These are phyloP conservation scores for Septoria linicola DNA, from an alignment of 2,329 filamentous ascomycete species.

Conservation along the genomic window DNA sequence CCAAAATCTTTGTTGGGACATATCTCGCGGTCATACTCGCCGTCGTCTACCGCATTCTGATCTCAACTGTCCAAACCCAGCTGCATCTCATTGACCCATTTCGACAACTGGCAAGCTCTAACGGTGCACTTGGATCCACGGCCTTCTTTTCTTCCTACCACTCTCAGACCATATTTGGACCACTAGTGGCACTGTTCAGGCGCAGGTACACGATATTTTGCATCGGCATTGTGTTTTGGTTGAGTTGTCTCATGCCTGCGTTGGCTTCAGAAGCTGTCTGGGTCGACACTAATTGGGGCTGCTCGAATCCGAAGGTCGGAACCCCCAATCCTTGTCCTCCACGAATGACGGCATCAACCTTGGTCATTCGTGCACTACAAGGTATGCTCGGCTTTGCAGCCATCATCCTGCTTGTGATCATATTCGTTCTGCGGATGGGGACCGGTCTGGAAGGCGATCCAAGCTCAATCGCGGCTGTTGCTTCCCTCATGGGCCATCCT, in stretches of 20 bases:
- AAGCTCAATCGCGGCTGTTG: constrained; percentile 23
- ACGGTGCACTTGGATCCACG: constrained; percentile 18
- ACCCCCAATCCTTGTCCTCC: constrained; percentile 11
- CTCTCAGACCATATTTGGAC: not conserved
- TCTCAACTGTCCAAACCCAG: constrained; percentile 21
- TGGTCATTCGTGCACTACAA: constrained; percentile 22
- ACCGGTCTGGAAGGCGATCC: constrained; percentile 22
- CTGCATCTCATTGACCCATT: constrained; percentile 24
- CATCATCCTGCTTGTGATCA: constrained; percentile 12
- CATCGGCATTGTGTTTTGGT: constrained; percentile 1
- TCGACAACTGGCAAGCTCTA: constrained; percentile 17
- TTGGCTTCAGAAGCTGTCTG: constrained; percentile 17
- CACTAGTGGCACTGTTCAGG: not conserved
- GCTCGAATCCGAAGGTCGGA: not conserved
- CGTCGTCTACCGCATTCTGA: constrained; percentile 24
- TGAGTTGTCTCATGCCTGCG: constrained; percentile 11
- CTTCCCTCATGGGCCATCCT: constrained; percentile 21
- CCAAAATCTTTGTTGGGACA: constrained; percentile 21
- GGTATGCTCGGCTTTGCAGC: constrained; percentile 19
- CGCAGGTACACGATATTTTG: constrained; percentile 1
- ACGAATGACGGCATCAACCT: constrained; percentile 14
- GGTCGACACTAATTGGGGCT: constrained; percentile 14
- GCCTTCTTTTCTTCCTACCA: constrained; percentile 27
- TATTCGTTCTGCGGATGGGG: constrained; percentile 4
- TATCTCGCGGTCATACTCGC: constrained; percentile 22